Conservation (phyloP, 495 filamentous ascomycete species). For the Podospora pseudoanserina region DNA sequence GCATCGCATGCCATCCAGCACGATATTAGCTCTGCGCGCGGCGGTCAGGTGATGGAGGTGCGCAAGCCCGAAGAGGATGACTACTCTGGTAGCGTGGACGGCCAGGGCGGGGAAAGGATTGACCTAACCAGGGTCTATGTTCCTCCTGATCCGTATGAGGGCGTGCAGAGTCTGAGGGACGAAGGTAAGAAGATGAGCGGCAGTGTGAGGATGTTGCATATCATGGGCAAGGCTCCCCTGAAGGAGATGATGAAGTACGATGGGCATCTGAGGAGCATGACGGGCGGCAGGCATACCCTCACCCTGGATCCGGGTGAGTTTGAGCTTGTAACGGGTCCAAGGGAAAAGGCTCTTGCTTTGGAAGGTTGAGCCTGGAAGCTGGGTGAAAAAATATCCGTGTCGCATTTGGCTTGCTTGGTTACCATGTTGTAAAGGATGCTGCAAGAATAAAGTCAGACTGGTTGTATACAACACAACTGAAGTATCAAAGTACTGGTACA, state of each 20-base stretch:
- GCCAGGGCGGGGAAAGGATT: constrained; percentile 37
- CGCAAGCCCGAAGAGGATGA: constrained; percentile 51
- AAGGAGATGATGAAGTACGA: constrained; percentile 98
- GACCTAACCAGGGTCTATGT: constrained; percentile 72
- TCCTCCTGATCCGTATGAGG: constrained; percentile 78
- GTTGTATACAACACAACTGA: background rate
- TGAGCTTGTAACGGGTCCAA: constrained; percentile 68
- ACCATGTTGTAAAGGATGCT: background rate
- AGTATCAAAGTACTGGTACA: background rate
- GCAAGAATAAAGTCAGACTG: background rate
- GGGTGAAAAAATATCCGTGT: background rate
- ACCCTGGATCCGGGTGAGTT: constrained; percentile 90
- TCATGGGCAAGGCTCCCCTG: constrained; percentile 81
- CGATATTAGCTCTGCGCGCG: constrained; percentile 76
- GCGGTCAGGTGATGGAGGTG: constrained; percentile 80
- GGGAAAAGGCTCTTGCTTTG: constrained; percentile 38
- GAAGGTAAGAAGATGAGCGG: constrained; percentile 31
- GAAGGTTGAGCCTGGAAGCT: background rate
- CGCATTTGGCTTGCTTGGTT: background rate
- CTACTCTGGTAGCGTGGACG: constrained; percentile 13
- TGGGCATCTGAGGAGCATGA: constrained; percentile 82
- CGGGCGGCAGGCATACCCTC: constrained; percentile 83
- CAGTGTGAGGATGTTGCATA: constrained; percentile 45
- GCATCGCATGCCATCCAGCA: constrained; percentile 82
- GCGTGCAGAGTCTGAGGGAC: constrained; percentile 42